These are phyloP conservation scores for Nepenthes alata DNA, from an alignment of 179 eudicot genomes.

Conservation along the genomic window DNA sequence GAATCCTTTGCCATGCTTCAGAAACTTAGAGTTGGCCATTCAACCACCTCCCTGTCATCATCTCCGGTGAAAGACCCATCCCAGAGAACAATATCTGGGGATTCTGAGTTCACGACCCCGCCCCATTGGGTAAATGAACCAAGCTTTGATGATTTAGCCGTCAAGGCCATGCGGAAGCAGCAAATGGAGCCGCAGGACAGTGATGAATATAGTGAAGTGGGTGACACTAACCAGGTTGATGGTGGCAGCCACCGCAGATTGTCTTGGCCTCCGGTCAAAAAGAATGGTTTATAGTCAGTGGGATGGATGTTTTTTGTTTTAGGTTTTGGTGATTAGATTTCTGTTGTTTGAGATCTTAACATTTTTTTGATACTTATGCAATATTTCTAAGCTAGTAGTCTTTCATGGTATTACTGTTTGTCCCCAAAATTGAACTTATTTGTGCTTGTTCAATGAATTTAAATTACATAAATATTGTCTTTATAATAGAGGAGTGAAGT, in stretches of 20 bases:
- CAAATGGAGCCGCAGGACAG: constrained; percentile 19
- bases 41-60: constrained; percentile 29
- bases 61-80: constrained; percentile 34
- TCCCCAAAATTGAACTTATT: too few relatives aligned
- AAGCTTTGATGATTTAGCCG: constrained; percentile 43
- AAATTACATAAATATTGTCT: too few relatives aligned
- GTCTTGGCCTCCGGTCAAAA: constrained; percentile 52
- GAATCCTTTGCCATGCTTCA: constrained; percentile 89
- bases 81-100: constrained; percentile 22
- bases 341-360: too few relatives aligned
- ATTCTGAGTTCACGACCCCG: constrained; percentile 65
- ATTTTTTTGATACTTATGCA: too few relatives aligned
- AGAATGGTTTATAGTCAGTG: constrained; percentile 14
- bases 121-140: constrained; percentile 61
- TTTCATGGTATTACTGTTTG: too few relatives aligned
- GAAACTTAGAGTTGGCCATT: constrained; percentile 53
- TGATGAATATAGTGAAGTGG: constrained; percentile 22
- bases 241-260: constrained; percentile 29
- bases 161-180: constrained; percentile 18
- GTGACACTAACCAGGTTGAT: constrained; percentile 20
- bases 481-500: too few relatives aligned
- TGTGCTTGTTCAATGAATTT: too few relatives aligned
- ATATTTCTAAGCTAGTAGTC: too few relatives aligned
- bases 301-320: too few relatives aligned
- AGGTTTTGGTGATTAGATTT: too few relatives aligned